Conservation (phyloP, 2,329 filamentous ascomycete species). For the Paecilomyces sp. region DNA sequence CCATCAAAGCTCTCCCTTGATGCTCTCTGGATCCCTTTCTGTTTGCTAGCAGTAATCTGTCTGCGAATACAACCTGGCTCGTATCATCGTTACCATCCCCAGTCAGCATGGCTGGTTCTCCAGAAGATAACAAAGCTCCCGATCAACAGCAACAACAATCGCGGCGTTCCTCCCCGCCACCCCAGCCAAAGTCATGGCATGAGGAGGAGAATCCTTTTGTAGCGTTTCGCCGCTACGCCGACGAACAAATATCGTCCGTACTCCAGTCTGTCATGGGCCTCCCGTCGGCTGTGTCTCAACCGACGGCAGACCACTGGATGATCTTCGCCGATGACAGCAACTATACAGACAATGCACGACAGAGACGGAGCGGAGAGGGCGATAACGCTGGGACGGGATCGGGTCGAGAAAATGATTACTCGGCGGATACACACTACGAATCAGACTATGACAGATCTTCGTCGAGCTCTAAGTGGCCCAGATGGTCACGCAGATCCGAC, state of each 20-base stretch:
- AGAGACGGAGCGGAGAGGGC: constrained; percentile 9
- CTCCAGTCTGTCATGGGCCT: constrained; percentile 46
- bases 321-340: constrained; percentile 25
- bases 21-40: constrained; percentile 1
- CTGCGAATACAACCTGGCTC: constrained; percentile 3
- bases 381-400: not conserved
- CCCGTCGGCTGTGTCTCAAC: constrained; percentile 26
- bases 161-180: constrained; percentile 7
- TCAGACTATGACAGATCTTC: not conserved
- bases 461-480: constrained; percentile 4
- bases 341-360: constrained; percentile 15
- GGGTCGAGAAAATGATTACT: not conserved
- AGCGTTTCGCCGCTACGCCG: constrained; percentile 54
- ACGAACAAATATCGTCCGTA: constrained; percentile 50
- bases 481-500: constrained; percentile 6
- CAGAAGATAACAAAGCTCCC: not conserved
- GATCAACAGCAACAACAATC: constrained; percentile 3
- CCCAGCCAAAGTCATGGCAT: constrained; percentile 11
- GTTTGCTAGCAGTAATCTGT: constrained; percentile 5
- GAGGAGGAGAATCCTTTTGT: constrained; percentile 50
- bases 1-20: constrained; percentile 5
- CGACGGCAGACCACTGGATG: constrained; percentile 26
- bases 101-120: constrained; percentile 4
- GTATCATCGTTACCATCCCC: not conserved
- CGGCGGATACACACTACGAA: not conserved